These are phyloP conservation scores for Trametes gibbosa DNA, from an alignment of 768 basidiomycete species.

Conservation along the genomic window DNA sequence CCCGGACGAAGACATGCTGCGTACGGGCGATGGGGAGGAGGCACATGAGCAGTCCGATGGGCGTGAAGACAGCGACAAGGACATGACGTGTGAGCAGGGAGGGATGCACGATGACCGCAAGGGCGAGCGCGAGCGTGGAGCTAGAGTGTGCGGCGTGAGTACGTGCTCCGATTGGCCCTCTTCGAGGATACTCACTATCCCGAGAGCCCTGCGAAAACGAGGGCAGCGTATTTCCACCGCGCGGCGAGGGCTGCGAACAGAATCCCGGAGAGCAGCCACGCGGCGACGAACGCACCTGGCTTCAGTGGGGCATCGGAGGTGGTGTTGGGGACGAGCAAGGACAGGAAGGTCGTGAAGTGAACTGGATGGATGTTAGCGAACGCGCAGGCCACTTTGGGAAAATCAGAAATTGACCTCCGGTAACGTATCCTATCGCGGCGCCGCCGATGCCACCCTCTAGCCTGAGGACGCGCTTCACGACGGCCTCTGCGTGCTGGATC, in stretches of 20 bases:
- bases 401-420: slow-evolving; percentile 39
- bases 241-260: slow-evolving; percentile 49
- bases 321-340: slow-evolving; percentile 53
- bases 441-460: slow-evolving; percentile 68
- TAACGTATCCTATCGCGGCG: slow-evolving; percentile 52
- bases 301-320: slow-evolving; percentile 44
- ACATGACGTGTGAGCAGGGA: slow-evolving; percentile 47
- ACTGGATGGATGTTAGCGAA: slow-evolving; percentile 33
- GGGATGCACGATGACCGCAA: slow-evolving; percentile 57
- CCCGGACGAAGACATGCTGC: slow-evolving; percentile 48
- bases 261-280: slow-evolving; percentile 56
- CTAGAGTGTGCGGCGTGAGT: slow-evolving; percentile 29
- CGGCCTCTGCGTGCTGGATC: slow-evolving; percentile 14
- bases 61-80: slow-evolving; percentile 36
- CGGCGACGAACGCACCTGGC: slow-evolving; percentile 51
- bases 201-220: slow-evolving; percentile 45
- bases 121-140: slow-evolving; percentile 43
- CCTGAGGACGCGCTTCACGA: slow-evolving; percentile 37
- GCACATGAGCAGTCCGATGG: slow-evolving; percentile 39
- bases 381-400: background rate
- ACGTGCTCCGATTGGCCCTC: background rate
- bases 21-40: slow-evolving; percentile 45
- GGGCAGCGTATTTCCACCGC: slow-evolving; percentile 51
- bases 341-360: slow-evolving; percentile 57
- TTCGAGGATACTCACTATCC: slow-evolving; percentile 47